These are phyloP conservation scores for Quercus gilva DNA, from an alignment of 306 rosid species.

Conservation along the genomic window DNA sequence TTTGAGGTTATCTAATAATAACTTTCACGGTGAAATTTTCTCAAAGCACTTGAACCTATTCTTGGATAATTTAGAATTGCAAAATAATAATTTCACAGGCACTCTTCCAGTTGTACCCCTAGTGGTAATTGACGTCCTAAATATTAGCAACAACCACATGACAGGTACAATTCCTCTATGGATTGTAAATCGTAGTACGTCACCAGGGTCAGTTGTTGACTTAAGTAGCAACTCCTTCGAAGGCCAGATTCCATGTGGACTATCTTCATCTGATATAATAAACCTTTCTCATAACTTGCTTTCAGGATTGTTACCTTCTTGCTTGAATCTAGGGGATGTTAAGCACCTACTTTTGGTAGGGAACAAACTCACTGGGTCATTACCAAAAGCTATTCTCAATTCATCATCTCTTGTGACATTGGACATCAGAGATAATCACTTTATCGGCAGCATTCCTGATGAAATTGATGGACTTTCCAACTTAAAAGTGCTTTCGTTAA, in stretches of 20 bases:
- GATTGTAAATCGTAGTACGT: not conserved
- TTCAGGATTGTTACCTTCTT: not conserved
- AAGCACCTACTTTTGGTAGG: not conserved
- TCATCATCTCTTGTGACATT: not conserved
- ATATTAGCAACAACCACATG: slow-evolving; percentile 14
- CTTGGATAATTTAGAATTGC: not conserved
- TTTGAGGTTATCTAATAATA: not conserved
- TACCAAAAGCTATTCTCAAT: not conserved
- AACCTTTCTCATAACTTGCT: slow-evolving; percentile 25
- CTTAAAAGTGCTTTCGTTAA: slow-evolving; percentile 8
- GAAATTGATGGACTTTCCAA: slow-evolving; percentile 8
- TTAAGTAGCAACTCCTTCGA: not conserved
- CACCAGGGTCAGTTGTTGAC: accelerated
- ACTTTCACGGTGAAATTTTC: not conserved
- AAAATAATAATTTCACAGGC: slow-evolving; percentile 7
- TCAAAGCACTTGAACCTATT: not conserved
- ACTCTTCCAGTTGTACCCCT: not conserved
- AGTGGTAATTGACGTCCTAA: accelerated
- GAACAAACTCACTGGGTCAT: slow-evolving; percentile 10
- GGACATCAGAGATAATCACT: slow-evolving; percentile 13
- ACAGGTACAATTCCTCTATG: slow-evolving; percentile 17
- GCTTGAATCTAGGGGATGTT: not conserved
- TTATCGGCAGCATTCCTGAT: slow-evolving; percentile 12
- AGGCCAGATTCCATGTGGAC: slow-evolving; percentile 18
- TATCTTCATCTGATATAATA: not conserved